Base-by-base conservation (phyloP, 2,329 filamentous ascomycete species). In the Xylariaceae sp. region DNA sequence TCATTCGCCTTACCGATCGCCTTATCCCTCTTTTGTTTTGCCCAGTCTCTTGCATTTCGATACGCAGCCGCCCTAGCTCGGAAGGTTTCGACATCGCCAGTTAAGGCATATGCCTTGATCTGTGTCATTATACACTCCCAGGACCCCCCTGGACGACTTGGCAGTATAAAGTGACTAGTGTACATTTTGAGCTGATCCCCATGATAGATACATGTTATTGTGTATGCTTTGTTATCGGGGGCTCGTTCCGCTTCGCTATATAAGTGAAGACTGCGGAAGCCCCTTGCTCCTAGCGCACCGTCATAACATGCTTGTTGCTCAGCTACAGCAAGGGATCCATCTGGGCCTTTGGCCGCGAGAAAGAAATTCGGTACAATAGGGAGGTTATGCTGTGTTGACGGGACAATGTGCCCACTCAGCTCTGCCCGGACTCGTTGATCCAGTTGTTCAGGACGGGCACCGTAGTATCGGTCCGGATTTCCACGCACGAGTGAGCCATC, bases 21-120 rank as follows among this genome's bases (percentile, higher is more conserved):
- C 39, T 47, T 41, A 12, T 53, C 50, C 34, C 31, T 37, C 12
- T 47, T 4, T 11, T 8, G 41, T 31, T 46, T 46, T 8, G 40
- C 33, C 31, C 29, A 46, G 17, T 53, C 50, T 39, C 17, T 46
- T 46, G 50, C 50, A 23, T 53, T 53, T 39, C 41, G 41, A 31
- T 47, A 53, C 16, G 41, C 41, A 17, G 1, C 6, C 17, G 29
- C 40, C 3, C 41, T 23, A 17, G 6, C 17, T 9, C 40, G 12
- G 46, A 53, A 46, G 6, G 19, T 19, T 29, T 8, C 23, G 26
- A 34, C 14, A 28, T 56, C 24, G 6, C 43, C 12, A 53, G 19
- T 56, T 11, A 60, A 43, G 21, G n/a, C 39, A 28, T 34, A 59
- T 2, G n/a, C 31, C 3, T 52, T n/a, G n/a, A 52, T 14, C 28